Evolutionary conservation across 352 stramenopile species (phyloP).

Genomic region (Blastocystis sp.): DNA sequence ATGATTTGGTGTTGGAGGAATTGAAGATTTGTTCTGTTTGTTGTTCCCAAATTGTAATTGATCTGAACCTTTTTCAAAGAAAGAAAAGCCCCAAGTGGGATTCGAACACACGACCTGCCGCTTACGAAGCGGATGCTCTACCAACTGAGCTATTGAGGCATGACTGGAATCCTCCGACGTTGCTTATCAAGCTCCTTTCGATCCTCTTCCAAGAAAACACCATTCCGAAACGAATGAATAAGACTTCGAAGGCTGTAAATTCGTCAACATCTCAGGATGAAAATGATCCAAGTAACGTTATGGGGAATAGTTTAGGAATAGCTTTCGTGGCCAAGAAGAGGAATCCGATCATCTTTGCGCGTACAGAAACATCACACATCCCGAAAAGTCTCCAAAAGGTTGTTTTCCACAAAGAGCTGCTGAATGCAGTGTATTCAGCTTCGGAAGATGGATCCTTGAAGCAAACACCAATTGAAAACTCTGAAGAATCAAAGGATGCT

Average conservation of each 20-base stretch:
- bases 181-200: no score
- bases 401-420: not conserved
- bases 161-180: not conserved
- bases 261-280: not conserved
- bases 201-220: no score
- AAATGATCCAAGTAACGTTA: conserved; percentile 14
- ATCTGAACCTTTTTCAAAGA: not conserved
- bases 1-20: conserved; percentile 52
- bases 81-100: conserved; percentile 55
- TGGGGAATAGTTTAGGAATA: not conserved
- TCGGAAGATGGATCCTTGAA: conserved; percentile 7
- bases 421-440: conserved; percentile 30
- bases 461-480: not conserved
- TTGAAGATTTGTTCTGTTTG: conserved; percentile 2
- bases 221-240: not conserved
- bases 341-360: conserved; percentile 66
- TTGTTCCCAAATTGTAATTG: conserved; percentile 25
- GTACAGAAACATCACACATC: conserved; percentile 55
- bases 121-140: conserved; percentile 67
- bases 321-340: not conserved
- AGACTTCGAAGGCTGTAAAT: not conserved
- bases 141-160: conserved; percentile 68
- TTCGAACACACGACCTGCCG: conserved; percentile 63
- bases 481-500: not conserved
- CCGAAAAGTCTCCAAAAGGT: conserved; percentile 19